Evolutionary conservation across 2,329 filamentous ascomycete species (phyloP), one percentile per base, ranked within the genome.

Genomic region (Cadophora gregata): DNA sequence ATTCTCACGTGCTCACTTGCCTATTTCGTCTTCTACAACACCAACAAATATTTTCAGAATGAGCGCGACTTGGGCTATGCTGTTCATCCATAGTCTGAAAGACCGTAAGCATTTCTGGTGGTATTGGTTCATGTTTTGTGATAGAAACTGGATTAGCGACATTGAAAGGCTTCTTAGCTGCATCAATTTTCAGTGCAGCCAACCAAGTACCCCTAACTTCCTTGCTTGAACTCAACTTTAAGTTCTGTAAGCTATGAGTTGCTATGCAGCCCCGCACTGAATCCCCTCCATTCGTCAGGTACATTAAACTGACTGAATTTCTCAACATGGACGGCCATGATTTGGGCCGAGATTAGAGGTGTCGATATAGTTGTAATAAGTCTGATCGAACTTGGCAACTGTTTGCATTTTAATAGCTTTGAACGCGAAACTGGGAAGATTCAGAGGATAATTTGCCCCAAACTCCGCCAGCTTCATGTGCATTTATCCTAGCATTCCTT

Each of bases 1-100:
- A 62, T 10, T 51, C 10, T 65, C 63, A 29, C 63, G 63, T 65
- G 63, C 56, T 24, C 25, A 31, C 16, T 48, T 65, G 21, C 63
- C 63, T 47, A 19, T 65, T 60, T 36, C 19, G 55, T 58, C 10
- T 42, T 53, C 31, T 2, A 36, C 53, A 56, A 56, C 53, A 36
- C 53, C 53, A 56, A 36, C 9, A n/a, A 56, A 56, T 53, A 53
- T n/a, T 53, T 12, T 31, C 42, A 47, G 21, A 5, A 4, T 42
- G 12, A 9, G 6, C 31, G 5, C 31, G 31, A 33, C 5, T 5
- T 33, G 31, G 31, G 31, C 31, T 33, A 33, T 10, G 10, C 10
- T 33, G 5, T 10, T 33, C 5, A 33, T 33, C 31, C 5, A 36
- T 36, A 25, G 4, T 24, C 47, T 24, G n/a, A n/a, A 36, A 36